phyloP scores from a whole-genome alignment of 2,329 filamentous ascomycete species.

The Cladosporium phlei region DNA sequence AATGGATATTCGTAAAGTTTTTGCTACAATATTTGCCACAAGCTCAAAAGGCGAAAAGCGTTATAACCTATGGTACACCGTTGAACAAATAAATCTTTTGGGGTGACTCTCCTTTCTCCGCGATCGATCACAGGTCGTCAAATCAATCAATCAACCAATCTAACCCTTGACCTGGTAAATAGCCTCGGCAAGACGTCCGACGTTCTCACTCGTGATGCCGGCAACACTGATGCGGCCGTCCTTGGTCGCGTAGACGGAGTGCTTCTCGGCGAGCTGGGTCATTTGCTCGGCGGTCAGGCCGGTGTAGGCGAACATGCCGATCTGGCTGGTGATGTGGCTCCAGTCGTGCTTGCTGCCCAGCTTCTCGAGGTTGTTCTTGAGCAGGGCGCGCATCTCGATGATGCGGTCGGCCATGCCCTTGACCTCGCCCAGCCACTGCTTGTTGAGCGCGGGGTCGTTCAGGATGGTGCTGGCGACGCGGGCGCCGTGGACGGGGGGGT shows the following conservation, averaged over 20 bases:
- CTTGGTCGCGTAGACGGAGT: conserved; percentile 96
- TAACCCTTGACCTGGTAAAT: conserved; percentile 77
- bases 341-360: conserved; percentile 96
- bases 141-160: neutral
- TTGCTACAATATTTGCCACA: too few relatives aligned
- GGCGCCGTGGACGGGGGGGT: conserved; percentile 93
- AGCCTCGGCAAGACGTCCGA: conserved; percentile 73
- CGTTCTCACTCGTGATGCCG: conserved; percentile 75
- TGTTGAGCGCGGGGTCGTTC: conserved; percentile 75
- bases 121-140: neutral
- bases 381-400: conserved; percentile 92
- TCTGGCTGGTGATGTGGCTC: conserved; percentile 97
- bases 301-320: conserved; percentile 99
- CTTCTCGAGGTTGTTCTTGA: conserved; percentile 92
- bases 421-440: conserved; percentile 94
- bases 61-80: conserved; percentile 7
- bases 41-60: too few relatives aligned
- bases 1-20: too few relatives aligned
- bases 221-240: conserved; percentile 83
- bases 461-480: conserved; percentile 91
- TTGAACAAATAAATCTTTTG: neutral
- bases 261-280: conserved; percentile 84
- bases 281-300: conserved; percentile 88
- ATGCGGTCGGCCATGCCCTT: conserved; percentile 99
- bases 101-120: too few relatives aligned